Evolutionary conservation across 169 alveolate genomes (phyloP), one percentile per base, ranked within the genome.

Genomic region (Plasmodium reichenowi): DNA sequence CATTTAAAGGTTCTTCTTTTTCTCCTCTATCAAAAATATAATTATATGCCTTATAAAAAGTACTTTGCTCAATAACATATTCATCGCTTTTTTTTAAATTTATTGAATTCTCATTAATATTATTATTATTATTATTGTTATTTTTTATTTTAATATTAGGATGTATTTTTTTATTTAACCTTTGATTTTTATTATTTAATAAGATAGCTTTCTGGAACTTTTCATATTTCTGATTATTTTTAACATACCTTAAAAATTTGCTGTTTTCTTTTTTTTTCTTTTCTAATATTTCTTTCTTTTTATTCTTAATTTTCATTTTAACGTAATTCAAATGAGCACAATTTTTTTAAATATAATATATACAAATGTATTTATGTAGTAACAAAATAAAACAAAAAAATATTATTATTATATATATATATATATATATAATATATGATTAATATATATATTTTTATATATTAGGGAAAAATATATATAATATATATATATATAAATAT

Each of bases 201-300:
- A 38, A 38, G 32, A 80, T 48, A n/a, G 90, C 90, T 54, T 80
- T 80, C 58, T 80, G 78, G 45, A 60, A 80, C 10, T 80, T 80
- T n/a, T 80, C 90, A 67, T 67, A 80, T 80, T 80, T 80, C 43
- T 80, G 83, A 24, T 80, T 80, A 26, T 76, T 47, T 60, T 80
- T 80, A 50, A 68, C 83, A 80, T 32, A 38, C 20, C 67, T 8
- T 70, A 70, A 66, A 32, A 71, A 71, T 48, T 85, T 85, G 29
- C 15, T 71, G 47, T 85, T 85, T 71, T 85, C 85, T 48, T 70
- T 59, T 66, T 85, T 85, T 47, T 85, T 85, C 75, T 70, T 85
- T 50, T 68, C 85, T 13, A 71, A 52, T 10, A 71, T 85, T 72
- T 85, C 87, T 15, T 85, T 85, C 74, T 85, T 85, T 48, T 85